Conservation (phyloP, 495 filamentous ascomycete genomes). For the Trichoderma asperelloides region DNA sequence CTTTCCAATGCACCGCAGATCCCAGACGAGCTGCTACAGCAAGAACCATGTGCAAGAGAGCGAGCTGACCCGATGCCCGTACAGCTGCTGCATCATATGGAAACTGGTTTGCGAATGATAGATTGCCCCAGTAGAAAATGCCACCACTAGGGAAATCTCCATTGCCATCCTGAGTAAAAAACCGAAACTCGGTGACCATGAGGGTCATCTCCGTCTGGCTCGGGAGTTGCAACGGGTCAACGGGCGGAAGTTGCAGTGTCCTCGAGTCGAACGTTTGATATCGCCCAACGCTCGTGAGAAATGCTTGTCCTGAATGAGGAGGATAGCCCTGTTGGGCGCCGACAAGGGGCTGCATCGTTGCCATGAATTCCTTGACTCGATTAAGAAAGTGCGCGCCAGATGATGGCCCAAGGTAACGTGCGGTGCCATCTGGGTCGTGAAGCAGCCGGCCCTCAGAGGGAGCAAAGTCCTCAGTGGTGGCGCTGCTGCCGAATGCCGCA, state of each 20-base stretch:
- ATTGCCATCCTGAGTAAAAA: constrained; percentile 23
- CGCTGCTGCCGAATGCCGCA: background rate
- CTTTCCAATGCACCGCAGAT: background rate
- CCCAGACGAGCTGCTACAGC: constrained; percentile 17
- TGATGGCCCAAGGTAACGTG: constrained; percentile 21
- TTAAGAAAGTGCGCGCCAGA: constrained; percentile 33
- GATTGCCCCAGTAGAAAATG: constrained; percentile 29
- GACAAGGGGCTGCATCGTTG: constrained; percentile 15
- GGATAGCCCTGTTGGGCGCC: background rate
- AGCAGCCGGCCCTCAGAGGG: constrained; percentile 22
- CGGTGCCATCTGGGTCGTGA: background rate
- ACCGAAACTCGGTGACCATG: constrained; percentile 20
- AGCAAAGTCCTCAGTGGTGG: constrained; percentile 7
- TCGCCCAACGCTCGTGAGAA: constrained; percentile 21
- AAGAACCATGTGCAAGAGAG: constrained; percentile 22
- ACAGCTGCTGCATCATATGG: background rate
- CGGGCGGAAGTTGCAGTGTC: constrained; percentile 19
- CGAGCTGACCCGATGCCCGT: constrained; percentile 14
- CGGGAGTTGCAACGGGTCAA: constrained; percentile 22
- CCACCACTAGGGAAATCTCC: constrained; percentile 22
- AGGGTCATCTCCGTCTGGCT: constrained; percentile 16
- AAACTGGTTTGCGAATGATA: constrained; percentile 10
- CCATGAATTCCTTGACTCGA: constrained; percentile 27
- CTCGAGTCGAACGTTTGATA: constrained; percentile 34
- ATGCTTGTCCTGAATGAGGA: constrained; percentile 12